phyloP scores from a whole-genome alignment of 345 rosid genomes.

The Reutealis trisperma region DNA sequence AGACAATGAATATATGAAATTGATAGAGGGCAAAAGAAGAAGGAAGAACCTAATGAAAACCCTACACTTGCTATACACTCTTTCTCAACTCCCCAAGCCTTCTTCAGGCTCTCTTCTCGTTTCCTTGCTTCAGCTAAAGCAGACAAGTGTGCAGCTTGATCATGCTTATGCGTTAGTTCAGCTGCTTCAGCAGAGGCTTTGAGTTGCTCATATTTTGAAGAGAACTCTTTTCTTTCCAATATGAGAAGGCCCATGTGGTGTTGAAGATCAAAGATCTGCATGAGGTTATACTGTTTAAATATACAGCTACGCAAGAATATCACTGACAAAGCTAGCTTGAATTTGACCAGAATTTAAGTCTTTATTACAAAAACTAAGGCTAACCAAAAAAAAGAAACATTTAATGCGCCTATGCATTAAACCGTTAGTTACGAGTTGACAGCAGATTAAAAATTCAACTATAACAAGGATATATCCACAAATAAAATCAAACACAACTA shows the following conservation, averaged over 20 bases:
- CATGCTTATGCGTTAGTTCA: slow-evolving; percentile 58
- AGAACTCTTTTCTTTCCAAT: slow-evolving; percentile 70
- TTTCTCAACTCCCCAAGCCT: slow-evolving; percentile 79
- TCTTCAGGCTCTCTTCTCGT: slow-evolving; percentile 79
- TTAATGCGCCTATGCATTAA: neutral
- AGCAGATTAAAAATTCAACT: neutral
- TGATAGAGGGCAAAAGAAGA: neutral
- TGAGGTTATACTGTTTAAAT: slow-evolving; percentile 7
- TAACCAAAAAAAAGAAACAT: neutral
- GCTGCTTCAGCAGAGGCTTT: slow-evolving; percentile 69
- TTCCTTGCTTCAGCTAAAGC: slow-evolving; percentile 69
- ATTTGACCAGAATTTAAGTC: neutral
- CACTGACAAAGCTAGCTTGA: neutral
- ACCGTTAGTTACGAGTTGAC: neutral
- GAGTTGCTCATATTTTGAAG: slow-evolving; percentile 59
- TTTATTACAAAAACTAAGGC: neutral
- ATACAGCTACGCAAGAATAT: slow-evolving; percentile 8
- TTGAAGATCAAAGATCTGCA: slow-evolving; percentile 84
- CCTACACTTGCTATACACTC: slow-evolving; percentile 92
- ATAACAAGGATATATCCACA: neutral
- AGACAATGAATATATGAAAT: slow-evolving; percentile 4
- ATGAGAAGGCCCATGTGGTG: slow-evolving; percentile 94
- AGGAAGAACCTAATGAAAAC: slow-evolving; percentile 1
- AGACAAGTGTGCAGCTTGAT: slow-evolving; percentile 64
- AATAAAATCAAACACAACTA: neutral